A percentile compares a stretch with the other conserved stretches of the same genome.
Evolutionary conservation across 306 rosid genomes (phyloP).

Genomic region (Prunus salicina): DNA sequence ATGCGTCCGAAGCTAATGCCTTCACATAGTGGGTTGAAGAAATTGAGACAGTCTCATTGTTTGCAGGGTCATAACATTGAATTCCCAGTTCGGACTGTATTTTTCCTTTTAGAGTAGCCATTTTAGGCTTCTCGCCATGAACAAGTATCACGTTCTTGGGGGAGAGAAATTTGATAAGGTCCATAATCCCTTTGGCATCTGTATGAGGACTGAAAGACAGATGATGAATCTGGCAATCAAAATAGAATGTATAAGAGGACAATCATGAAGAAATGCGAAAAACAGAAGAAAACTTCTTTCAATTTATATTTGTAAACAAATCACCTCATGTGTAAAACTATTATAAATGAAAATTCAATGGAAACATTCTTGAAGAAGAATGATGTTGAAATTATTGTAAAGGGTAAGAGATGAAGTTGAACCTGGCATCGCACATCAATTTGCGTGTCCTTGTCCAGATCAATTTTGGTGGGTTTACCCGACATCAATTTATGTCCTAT

Average conservation of each 20-base stretch:
- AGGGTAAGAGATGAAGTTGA: slow-evolving; percentile 21
- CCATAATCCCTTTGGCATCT: slow-evolving; percentile 96
- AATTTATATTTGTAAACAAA: background rate
- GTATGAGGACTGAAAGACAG: slow-evolving; percentile 94
- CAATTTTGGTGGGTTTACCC: slow-evolving; percentile 66
- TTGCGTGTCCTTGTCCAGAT: slow-evolving; percentile 63
- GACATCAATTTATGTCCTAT: slow-evolving; percentile 84
- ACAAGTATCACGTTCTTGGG: slow-evolving; percentile 89
- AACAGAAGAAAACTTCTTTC: background rate
- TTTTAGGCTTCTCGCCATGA: slow-evolving; percentile 90
- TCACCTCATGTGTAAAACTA: background rate
- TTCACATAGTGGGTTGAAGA: slow-evolving; percentile 54
- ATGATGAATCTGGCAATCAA: slow-evolving; percentile 75
- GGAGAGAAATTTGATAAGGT: slow-evolving; percentile 80
- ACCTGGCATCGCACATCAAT: slow-evolving; percentile 90
- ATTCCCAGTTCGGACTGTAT: slow-evolving; percentile 82
- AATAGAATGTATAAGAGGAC: background rate
- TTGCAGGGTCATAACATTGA: slow-evolving; percentile 71
- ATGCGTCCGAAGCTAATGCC: slow-evolving; percentile 54
- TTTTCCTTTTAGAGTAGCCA: slow-evolving; percentile 66
- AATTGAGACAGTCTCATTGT: slow-evolving; percentile 56
- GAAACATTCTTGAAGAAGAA: background rate
- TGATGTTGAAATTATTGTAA: background rate
- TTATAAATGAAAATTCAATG: background rate
- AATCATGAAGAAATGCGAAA: background rate